These are phyloP conservation scores for Phytophthora idaei DNA, from an alignment of 352 stramenopile genomes.

Conservation along the genomic window DNA sequence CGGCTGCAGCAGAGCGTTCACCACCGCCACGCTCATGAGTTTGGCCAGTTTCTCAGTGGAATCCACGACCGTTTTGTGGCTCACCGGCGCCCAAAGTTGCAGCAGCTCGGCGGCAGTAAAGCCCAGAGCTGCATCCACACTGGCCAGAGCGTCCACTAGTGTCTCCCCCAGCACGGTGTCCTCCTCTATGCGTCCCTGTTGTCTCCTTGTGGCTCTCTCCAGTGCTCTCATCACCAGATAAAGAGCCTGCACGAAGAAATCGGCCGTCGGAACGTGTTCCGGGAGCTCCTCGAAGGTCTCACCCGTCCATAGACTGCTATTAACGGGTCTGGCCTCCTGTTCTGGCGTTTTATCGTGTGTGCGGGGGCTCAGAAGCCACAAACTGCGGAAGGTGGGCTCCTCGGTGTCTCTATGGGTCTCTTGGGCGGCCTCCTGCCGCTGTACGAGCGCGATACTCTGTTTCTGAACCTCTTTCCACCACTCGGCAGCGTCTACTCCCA, in stretches of 20 bases:
- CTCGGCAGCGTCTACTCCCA: slow-evolving; percentile 40
- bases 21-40: slow-evolving; percentile 32
- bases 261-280: slow-evolving; percentile 3
- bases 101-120: slow-evolving; percentile 38
- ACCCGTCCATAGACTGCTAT: not conserved
- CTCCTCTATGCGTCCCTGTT: slow-evolving; percentile 8
- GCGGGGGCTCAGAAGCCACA: slow-evolving; percentile 22
- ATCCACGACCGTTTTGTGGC: slow-evolving; percentile 17
- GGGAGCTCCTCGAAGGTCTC: slow-evolving; percentile 30
- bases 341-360: slow-evolving; percentile 3
- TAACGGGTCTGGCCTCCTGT: not conserved
- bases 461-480: slow-evolving; percentile 56
- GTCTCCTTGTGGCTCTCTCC: slow-evolving; percentile 19
- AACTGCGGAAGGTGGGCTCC: not conserved
- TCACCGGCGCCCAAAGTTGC: slow-evolving; percentile 32
- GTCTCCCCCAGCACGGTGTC: slow-evolving; percentile 2
- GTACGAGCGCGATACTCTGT: slow-evolving; percentile 27
- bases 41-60: slow-evolving; percentile 17
- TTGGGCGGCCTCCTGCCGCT: slow-evolving; percentile 11
- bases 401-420: slow-evolving; percentile 4
- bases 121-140: slow-evolving; percentile 38
- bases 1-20: slow-evolving; percentile 49
- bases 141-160: slow-evolving; percentile 9
- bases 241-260: slow-evolving; percentile 30
- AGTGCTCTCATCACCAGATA: slow-evolving; percentile 29